Base-by-base conservation (phyloP, 192 early-diverging fungal species). In the Mortierella hygrophila region DNA sequence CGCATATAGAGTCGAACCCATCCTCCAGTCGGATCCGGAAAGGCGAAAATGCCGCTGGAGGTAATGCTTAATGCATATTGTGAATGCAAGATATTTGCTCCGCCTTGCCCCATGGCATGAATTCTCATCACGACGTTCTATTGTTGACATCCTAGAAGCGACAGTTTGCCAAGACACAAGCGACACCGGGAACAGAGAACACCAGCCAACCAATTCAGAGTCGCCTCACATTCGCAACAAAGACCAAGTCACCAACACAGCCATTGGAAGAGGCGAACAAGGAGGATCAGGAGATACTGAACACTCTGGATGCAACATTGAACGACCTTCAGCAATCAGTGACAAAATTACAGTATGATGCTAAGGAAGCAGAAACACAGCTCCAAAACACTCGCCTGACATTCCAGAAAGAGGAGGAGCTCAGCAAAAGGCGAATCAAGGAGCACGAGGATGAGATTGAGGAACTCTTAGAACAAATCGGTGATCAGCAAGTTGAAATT, bases 1-100 rank as follows among this genome's bases (percentile, higher is more conserved):
- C 29, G 32, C 29, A 32, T 29, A 20, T 74, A 82, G 81, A 76
- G 76, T 49, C 75, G 75, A 16, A 82, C 76, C 40, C 57, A 77
- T 41, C 76, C 81, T 68, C 54, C 57, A 40, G 76, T 65, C 21
- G 79, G 79, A 18, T 32, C 70, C 8, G 81, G 75, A 74, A 82
- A 82, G 57, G 70, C 32, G 38, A 82, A 77, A 35, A 55, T 47
- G 6, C 7, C 9, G 9, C 75, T 41, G 23, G 81, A 77, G 42
- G 81, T 82, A 81, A 32, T 13, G 2, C 63, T 38, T 47, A 6
- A 8, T 65, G 0, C 29, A 23, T 5, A 52, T 52, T 52, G 49
- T 16, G 2, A 20, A 52, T 57, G 55, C 55, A 26, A 29, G 26
- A 13, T 32, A 13, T 32, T 10, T 32, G 29, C 9, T 32, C 26